Evolutionary conservation across 768 basidiomycete species (phyloP), one percentile per base, ranked within the genome.

Genomic region (Podaxis sp.): DNA sequence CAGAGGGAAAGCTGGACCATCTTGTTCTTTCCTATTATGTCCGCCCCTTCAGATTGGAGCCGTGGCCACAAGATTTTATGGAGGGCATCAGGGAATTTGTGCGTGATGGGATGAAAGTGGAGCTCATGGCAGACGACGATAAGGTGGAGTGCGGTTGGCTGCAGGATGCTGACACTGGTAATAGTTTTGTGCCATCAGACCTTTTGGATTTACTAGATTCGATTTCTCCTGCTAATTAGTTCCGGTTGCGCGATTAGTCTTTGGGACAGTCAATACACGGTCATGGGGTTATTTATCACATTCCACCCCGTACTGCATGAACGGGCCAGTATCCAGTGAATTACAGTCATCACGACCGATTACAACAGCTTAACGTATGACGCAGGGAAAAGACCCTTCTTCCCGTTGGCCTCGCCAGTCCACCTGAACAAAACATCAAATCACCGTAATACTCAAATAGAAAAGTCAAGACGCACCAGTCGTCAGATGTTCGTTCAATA

Each of bases 321-420:
- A 46, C 43, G 17, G 19, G n/a, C 43, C 49, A 25, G 9, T 25
- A 24, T 12, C 49, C 24, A 25, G 24, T 25, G 12, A 25, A 24
- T 7, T 50, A 15, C 49, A 36, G 25, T 36, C n/a, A 29, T 24
- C 25, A 54, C 46, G 15, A 22, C n/a, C 25, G 49, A 24, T 73
- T 76, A 88, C 69, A 86, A 61, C n/a, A 82, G 65, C 69, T 85
- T 84, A 66, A 87, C 88, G 74, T 89, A 89, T 29, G 87, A 82
- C 17, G 88, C 88, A 22, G 88, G 88, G 71, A 89, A 85, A 46
- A 88, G 71, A 2, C 88, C 88, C 57, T 77, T 78, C 68, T 72
- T 81, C 12, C 83, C 86, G 64, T 87, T 76, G 49, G 82, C 71
- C 72, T 85, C 82, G 12, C 87, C 88, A 17, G 82, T 85, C 88